Evolutionary conservation across 495 filamentous ascomycete species (phyloP).

Genomic region (Platismatia glauca): DNA sequence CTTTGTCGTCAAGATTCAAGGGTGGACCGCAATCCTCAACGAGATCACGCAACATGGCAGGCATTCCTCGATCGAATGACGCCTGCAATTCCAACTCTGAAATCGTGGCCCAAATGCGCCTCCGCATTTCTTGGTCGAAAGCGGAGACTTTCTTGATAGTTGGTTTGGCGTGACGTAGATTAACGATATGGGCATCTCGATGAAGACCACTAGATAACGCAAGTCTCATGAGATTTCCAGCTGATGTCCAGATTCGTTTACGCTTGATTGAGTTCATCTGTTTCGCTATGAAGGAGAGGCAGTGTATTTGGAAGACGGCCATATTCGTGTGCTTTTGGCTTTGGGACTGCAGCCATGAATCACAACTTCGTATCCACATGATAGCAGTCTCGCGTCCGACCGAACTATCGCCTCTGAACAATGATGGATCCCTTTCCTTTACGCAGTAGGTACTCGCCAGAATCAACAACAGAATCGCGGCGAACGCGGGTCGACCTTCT

Average conservation of each 20-base stretch:
- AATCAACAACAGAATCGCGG: constrained; percentile 32
- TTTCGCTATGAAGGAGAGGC: constrained; percentile 40
- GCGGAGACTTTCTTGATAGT: constrained; percentile 35
- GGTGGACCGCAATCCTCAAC: constrained; percentile 44
- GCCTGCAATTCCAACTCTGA: constrained; percentile 45
- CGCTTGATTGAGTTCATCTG: constrained; percentile 40
- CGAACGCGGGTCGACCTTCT: constrained; percentile 24
- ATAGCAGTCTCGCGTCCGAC: constrained; percentile 30
- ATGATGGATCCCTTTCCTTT: constrained; percentile 33
- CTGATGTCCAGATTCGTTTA: constrained; percentile 44
- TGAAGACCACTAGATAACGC: constrained; percentile 48
- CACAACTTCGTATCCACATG: constrained; percentile 31
- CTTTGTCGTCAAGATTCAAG: constrained; percentile 41
- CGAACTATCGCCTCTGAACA: constrained; percentile 34
- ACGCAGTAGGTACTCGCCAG: constrained; percentile 29
- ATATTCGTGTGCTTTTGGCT: constrained; percentile 38
- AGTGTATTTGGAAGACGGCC: constrained; percentile 42
- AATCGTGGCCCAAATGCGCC: constrained; percentile 50
- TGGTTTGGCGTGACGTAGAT: constrained; percentile 24
- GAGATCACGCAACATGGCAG: constrained; percentile 39
- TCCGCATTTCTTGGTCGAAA: constrained; percentile 43
- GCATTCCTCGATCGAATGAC: constrained; percentile 45
- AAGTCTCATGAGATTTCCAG: constrained; percentile 38
- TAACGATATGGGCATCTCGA: constrained; percentile 34
- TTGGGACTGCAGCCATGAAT: constrained; percentile 31